These are phyloP conservation scores for Neurospora sp. DNA, from an alignment of 495 filamentous ascomycete genomes.

Conservation along the genomic window DNA sequence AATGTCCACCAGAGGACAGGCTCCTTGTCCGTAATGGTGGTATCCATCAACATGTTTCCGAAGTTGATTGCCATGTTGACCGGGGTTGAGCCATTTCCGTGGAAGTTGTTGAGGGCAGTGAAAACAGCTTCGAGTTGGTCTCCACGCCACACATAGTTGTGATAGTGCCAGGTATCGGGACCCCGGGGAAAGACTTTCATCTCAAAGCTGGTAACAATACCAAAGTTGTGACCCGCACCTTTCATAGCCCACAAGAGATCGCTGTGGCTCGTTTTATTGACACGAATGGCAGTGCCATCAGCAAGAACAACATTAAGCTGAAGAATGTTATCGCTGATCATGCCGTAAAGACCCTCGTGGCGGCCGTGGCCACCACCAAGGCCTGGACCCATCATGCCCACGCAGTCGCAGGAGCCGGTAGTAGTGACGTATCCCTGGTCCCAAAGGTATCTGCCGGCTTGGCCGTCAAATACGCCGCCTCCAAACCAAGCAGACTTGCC, in stretches of 20 bases:
- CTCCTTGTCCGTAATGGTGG: background rate
- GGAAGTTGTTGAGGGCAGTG: constrained; percentile 32
- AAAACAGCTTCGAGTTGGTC: constrained; percentile 43
- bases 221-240: constrained; percentile 54
- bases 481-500: background rate
- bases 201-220: constrained; percentile 45
- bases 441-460: background rate
- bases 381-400: constrained; percentile 28
- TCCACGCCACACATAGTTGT: constrained; percentile 35
- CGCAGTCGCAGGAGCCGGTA: constrained; percentile 48
- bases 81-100: constrained; percentile 30
- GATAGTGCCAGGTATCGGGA: constrained; percentile 29
- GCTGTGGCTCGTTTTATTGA: background rate
- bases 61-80: constrained; percentile 15
- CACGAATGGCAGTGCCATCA: background rate
- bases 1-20: background rate
- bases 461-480: background rate
- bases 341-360: background rate
- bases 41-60: background rate
- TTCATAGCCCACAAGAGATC: constrained; percentile 53
- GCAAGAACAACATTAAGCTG: background rate
- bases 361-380: background rate
- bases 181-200: constrained; percentile 34
- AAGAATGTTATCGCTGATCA: background rate
- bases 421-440: background rate